Evolutionary conservation across 73 alveolate species (phyloP).

Genomic region (Paraurostyla sp.): DNA sequence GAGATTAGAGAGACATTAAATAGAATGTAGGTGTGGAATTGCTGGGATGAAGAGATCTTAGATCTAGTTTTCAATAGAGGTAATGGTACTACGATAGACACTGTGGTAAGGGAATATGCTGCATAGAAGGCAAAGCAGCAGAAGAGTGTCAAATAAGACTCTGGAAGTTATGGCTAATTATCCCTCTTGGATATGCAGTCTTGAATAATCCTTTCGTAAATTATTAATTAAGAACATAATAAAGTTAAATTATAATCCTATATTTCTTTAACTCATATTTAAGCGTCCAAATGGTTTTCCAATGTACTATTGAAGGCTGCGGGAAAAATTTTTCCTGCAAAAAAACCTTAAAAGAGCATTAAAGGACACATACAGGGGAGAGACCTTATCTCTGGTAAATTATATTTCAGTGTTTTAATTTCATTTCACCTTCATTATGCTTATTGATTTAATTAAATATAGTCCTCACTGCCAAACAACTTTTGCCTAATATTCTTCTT

Average conservation of each 20-base stretch:
- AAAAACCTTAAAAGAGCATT: constrained; percentile 87
- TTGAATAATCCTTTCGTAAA: too few relatives aligned
- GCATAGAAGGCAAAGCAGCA: too few relatives aligned
- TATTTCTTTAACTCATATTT: background rate
- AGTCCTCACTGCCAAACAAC: constrained; percentile 53
- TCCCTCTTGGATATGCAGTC: too few relatives aligned
- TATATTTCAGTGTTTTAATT: background rate
- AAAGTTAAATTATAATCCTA: background rate
- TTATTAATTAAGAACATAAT: too few relatives aligned
- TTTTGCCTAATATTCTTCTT: constrained; percentile 67
- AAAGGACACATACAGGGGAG: constrained; percentile 48
- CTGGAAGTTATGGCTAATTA: too few relatives aligned
- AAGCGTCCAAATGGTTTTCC: too few relatives aligned
- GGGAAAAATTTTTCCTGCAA: constrained; percentile 88
- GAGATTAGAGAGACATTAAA: constrained; percentile 48
- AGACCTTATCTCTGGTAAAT: constrained; percentile 40
- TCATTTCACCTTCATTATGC: background rate
- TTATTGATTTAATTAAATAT: background rate
- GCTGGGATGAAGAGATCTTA: constrained; percentile 37
- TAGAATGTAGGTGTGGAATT: constrained; percentile 35
- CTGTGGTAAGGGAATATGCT: constrained; percentile 32
- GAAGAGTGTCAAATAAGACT: background rate
- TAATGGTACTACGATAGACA: constrained; percentile 14
- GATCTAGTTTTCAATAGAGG: constrained; percentile 23
- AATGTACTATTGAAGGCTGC: constrained; percentile 67